phyloP scores from a whole-genome alignment of 305 asterid genomes.

The Fraxinus platypoda region DNA sequence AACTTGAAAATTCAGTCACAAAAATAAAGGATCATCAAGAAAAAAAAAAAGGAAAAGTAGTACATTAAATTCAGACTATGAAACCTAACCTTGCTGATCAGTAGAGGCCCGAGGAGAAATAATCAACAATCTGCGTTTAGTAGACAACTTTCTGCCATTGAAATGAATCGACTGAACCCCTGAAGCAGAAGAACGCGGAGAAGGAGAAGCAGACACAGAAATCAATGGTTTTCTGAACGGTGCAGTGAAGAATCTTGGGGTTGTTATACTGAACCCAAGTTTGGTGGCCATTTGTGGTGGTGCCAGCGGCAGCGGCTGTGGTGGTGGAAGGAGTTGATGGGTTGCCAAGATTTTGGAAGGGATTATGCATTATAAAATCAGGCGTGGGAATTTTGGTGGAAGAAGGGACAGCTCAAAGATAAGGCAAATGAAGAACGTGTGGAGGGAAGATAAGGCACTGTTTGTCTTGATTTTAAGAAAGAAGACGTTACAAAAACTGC shows the following conservation, averaged over 20 bases:
- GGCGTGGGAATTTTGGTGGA: constrained; percentile 27
- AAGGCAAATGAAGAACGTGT: constrained; percentile 61
- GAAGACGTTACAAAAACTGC: constrained; percentile 24
- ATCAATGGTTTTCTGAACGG: constrained; percentile 48
- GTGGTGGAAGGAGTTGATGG: constrained; percentile 8
- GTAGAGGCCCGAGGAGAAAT: constrained; percentile 66
- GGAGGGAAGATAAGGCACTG: constrained; percentile 49
- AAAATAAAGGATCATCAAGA: not conserved
- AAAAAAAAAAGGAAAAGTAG: not conserved
- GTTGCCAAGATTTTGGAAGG: constrained; percentile 15
- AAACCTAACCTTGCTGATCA: constrained; percentile 75
- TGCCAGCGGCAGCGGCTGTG: not conserved
- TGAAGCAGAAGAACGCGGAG: constrained; percentile 48
- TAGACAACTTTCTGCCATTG: constrained; percentile 33
- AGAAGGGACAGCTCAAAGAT: constrained; percentile 45
- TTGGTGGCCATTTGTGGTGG: constrained; percentile 68
- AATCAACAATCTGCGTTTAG: constrained; percentile 44
- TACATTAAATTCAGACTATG: not conserved
- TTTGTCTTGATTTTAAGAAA: constrained; percentile 16
- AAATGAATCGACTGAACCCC: constrained; percentile 42
- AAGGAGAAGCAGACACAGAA: constrained; percentile 34
- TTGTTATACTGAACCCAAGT: constrained; percentile 46
- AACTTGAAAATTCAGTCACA: not conserved
- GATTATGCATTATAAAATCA: constrained; percentile 38
- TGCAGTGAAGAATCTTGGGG: constrained; percentile 43